These are phyloP conservation scores for Rhodamnia rubescens DNA, from an alignment of 345 rosid genomes.

Conservation along the genomic window DNA sequence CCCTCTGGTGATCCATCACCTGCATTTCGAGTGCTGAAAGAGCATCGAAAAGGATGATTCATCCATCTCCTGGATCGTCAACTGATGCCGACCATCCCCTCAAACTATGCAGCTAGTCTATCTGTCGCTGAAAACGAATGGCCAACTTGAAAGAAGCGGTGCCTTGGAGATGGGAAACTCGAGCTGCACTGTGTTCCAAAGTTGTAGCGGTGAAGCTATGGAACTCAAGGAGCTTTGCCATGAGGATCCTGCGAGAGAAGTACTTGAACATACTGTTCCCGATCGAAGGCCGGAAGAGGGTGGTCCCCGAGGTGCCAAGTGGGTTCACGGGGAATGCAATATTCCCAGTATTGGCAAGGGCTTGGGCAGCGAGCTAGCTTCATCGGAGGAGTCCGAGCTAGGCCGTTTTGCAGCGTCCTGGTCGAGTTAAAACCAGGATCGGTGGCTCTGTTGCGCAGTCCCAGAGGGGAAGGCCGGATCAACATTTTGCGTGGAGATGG, in stretches of 20 bases:
- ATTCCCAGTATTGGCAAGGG: background rate
- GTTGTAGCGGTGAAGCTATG: background rate
- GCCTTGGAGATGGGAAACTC: background rate
- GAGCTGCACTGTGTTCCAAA: background rate
- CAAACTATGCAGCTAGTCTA: background rate
- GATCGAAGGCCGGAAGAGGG: background rate
- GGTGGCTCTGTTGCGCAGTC: background rate
- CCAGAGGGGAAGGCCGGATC: background rate
- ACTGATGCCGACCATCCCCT: background rate
- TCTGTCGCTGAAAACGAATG: background rate
- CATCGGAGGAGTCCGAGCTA: background rate
- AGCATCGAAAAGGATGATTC: background rate
- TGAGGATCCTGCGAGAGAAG: background rate
- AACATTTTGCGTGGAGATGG: background rate
- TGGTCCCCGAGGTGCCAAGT: no score
- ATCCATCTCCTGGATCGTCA: background rate
- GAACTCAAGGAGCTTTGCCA: background rate
- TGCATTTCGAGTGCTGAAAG: background rate
- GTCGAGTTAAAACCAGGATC: background rate
- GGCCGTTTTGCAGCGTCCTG: background rate
- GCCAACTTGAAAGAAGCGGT: background rate
- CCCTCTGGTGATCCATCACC: background rate
- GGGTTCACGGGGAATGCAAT: background rate
- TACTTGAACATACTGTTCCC: background rate
- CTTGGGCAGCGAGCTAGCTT: background rate